Evolutionary conservation across 306 rosid genomes (phyloP).

Genomic region (Sphenostylis stenocarpa): DNA sequence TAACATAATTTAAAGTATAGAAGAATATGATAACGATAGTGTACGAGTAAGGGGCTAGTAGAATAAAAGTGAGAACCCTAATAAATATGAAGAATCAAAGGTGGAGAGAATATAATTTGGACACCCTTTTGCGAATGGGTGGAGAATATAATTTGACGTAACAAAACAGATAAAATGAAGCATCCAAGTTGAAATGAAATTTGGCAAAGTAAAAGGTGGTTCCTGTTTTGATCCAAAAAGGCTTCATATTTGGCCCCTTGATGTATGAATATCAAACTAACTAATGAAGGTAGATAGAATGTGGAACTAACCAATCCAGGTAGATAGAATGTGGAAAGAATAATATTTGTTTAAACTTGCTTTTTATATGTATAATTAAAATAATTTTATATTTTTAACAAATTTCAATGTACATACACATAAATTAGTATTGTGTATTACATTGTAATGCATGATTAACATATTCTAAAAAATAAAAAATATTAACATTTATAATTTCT

Average conservation of each 20-base stretch:
- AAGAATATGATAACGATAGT: constrained; percentile 27
- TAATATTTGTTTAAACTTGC: too few relatives aligned
- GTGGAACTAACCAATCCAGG: constrained; percentile 23
- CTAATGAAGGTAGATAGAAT: constrained; percentile 26
- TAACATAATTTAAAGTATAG: too few relatives aligned
- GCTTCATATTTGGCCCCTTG: neutral
- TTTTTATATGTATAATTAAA: too few relatives aligned
- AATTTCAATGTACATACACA: too few relatives aligned
- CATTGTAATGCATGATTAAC: too few relatives aligned
- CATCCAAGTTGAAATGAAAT: constrained; percentile 30
- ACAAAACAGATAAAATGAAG: constrained; percentile 34
- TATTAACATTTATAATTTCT: too few relatives aligned
- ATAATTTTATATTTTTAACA: too few relatives aligned
- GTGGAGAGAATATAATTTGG: constrained; percentile 34
- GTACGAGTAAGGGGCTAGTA: neutral
- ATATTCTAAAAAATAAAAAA: too few relatives aligned
- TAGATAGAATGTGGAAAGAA: constrained; percentile 17
- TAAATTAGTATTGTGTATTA: too few relatives aligned
- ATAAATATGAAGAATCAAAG: constrained; percentile 40
- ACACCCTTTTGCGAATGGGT: constrained; percentile 19
- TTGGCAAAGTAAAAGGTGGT: constrained; percentile 21
- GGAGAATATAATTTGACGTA: constrained; percentile 42
- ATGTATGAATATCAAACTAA: constrained; percentile 18
- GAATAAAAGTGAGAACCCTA: constrained; percentile 20
- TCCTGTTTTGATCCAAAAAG: constrained; percentile 28